Percentiles rank a stretch among this genome's conserved stretches.
phyloP scores from a whole-genome alignment of 352 stramenopile genomes.

The Thalassiosira livingstoniorum region DNA sequence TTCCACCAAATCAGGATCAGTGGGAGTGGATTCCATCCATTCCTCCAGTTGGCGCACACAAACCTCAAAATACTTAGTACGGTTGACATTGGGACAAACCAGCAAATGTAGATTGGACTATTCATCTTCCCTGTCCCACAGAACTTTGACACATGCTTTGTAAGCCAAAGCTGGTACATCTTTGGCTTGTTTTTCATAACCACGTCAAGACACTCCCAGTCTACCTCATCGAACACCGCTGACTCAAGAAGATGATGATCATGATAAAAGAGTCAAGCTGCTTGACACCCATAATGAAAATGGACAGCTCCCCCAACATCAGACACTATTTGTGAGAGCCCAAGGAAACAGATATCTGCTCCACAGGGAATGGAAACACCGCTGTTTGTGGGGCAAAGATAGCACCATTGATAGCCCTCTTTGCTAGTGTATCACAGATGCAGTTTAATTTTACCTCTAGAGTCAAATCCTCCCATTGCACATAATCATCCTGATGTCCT shows the following conservation, averaged over 20 bases:
- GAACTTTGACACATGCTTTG: background rate
- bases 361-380: too few species aligned
- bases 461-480: background rate
- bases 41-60: background rate
- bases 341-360: too few species aligned
- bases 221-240: background rate
- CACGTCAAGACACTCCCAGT: background rate
- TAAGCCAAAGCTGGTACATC: background rate
- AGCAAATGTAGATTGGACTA: too few species aligned
- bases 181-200: background rate
- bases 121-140: conserved; percentile 16
- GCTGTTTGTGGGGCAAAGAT: background rate
- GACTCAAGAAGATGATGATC: background rate
- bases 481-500: background rate
- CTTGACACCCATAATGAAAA: background rate
- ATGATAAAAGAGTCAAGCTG: background rate
- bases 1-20: background rate
- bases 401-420: background rate
- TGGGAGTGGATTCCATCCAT: background rate
- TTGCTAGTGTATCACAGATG: background rate
- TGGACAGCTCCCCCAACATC: background rate
- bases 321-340: too few species aligned
- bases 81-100: background rate
- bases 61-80: too few species aligned
- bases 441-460: background rate